Evolutionary conservation across 371 early-diverging fungal genomes (phyloP).

Genomic region (Rhizopus stolonifer): DNA sequence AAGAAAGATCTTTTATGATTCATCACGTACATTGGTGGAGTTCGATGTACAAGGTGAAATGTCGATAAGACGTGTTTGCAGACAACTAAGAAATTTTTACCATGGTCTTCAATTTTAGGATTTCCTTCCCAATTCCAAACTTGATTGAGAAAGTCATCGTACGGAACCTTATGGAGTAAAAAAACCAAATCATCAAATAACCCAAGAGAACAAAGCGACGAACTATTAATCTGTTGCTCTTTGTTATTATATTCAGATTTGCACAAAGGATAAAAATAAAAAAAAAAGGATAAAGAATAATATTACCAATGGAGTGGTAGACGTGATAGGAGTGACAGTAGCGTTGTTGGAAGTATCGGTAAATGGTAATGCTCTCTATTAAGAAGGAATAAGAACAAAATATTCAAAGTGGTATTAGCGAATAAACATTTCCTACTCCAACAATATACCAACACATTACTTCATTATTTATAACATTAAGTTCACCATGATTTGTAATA

Average conservation of each 20-base stretch:
- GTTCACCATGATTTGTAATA: constrained; percentile 19
- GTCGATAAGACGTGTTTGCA: constrained; percentile 13
- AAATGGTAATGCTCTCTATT: constrained; percentile 9
- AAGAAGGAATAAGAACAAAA: constrained; percentile 12
- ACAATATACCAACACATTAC: constrained; percentile 2
- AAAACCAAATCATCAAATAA: constrained; percentile 7
- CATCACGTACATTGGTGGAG: constrained; percentile 13
- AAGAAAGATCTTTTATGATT: constrained; percentile 9
- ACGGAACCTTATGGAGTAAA: constrained; percentile 7
- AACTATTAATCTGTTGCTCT: constrained; percentile 8
- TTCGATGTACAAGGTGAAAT: constrained; percentile 15
- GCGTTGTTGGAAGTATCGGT: constrained; percentile 10
- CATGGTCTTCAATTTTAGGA: constrained; percentile 7
- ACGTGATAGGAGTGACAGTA: constrained; percentile 3
- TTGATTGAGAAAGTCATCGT: constrained; percentile 10
- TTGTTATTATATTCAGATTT: constrained; percentile 10
- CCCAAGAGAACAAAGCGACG: constrained; percentile 9
- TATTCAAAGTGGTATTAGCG: constrained; percentile 11
- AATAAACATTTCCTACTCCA: constrained; percentile 14
- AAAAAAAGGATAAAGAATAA: constrained; percentile 6
- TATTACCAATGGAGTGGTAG: constrained; percentile 4
- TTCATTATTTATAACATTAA: constrained; percentile 15
- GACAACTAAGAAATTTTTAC: constrained; percentile 11
- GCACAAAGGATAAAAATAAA: constrained; percentile 11
- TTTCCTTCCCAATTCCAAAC: constrained; percentile 10